Evolutionary conservation across 768 basidiomycete genomes (phyloP).

Genomic region (Suillus lakei): DNA sequence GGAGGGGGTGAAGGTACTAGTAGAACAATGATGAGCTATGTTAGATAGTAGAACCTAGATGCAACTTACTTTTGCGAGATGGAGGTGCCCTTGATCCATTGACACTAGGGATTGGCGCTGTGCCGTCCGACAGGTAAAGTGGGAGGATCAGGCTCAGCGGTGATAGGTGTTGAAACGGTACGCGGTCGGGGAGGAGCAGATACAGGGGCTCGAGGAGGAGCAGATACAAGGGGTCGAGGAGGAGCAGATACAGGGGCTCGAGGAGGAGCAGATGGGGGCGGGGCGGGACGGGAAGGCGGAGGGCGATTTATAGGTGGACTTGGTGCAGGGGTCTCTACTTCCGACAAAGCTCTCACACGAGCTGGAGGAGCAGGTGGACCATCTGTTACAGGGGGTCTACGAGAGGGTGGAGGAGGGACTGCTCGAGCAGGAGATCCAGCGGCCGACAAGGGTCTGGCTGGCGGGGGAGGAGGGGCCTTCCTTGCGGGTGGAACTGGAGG

Average conservation of each 20-base stretch:
- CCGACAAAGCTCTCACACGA: slow-evolving; percentile 51
- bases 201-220: slow-evolving; percentile 14
- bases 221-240: slow-evolving; percentile 11
- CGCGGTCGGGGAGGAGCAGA: slow-evolving; percentile 27
- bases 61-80: slow-evolving; percentile 52
- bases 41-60: background rate
- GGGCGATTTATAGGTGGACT: slow-evolving; percentile 31
- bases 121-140: slow-evolving; percentile 15
- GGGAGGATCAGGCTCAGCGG: slow-evolving; percentile 24
- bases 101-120: slow-evolving; percentile 21
- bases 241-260: slow-evolving; percentile 14
- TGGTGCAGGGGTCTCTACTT: slow-evolving; percentile 40
- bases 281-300: slow-evolving; percentile 9
- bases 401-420: slow-evolving; percentile 45
- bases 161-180: slow-evolving; percentile 29
- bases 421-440: slow-evolving; percentile 33
- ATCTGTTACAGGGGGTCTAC: slow-evolving; percentile 36
- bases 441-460: slow-evolving; percentile 45
- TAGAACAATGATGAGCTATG: slow-evolving; percentile 19
- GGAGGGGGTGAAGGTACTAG: slow-evolving; percentile 64
- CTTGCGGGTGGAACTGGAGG: slow-evolving; percentile 42
- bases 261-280: slow-evolving; percentile 11
- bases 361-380: slow-evolving; percentile 38
- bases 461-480: slow-evolving; percentile 50
- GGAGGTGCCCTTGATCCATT: slow-evolving; percentile 42